phyloP scores from a whole-genome alignment of 139 green algal genomes.

The Tetradesmus lagerheimii region DNA sequence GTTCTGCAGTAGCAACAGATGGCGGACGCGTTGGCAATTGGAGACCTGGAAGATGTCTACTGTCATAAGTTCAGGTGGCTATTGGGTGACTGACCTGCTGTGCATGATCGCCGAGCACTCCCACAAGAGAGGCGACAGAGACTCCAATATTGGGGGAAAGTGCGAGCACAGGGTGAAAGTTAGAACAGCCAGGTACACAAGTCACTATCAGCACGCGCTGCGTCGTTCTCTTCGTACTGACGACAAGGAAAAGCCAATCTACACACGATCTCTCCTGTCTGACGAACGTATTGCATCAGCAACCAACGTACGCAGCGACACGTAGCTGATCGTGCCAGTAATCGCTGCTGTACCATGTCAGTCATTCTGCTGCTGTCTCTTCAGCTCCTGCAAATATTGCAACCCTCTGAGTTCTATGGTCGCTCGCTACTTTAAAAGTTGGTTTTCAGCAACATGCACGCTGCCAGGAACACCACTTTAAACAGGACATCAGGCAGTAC shows the following conservation, averaged over 20 bases:
- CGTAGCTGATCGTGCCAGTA: background rate
- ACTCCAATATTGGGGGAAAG: too few relatives aligned
- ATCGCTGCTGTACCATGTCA: background rate
- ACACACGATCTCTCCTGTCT: background rate
- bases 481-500: background rate
- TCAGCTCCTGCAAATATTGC: background rate
- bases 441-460: background rate
- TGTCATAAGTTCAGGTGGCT: background rate
- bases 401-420: too few relatives aligned
- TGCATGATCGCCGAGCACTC: background rate
- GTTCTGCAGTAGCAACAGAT: background rate
- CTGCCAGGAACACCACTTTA: background rate
- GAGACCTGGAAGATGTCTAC: background rate
- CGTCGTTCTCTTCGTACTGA: background rate
- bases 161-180: too few relatives aligned
- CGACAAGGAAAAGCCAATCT: background rate
- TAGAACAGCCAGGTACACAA: background rate
- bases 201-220: background rate
- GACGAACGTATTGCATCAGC: too few relatives aligned
- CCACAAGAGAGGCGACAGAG: too few relatives aligned
- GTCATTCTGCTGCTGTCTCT: background rate
- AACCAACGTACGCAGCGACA: background rate
- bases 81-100: background rate
- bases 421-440: too few relatives aligned
- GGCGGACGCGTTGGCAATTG: background rate